Percentiles rank a stretch among this genome's conserved stretches.
phyloP scores from a whole-genome alignment of 179 eudicot species.

The Silene vulgaris region DNA sequence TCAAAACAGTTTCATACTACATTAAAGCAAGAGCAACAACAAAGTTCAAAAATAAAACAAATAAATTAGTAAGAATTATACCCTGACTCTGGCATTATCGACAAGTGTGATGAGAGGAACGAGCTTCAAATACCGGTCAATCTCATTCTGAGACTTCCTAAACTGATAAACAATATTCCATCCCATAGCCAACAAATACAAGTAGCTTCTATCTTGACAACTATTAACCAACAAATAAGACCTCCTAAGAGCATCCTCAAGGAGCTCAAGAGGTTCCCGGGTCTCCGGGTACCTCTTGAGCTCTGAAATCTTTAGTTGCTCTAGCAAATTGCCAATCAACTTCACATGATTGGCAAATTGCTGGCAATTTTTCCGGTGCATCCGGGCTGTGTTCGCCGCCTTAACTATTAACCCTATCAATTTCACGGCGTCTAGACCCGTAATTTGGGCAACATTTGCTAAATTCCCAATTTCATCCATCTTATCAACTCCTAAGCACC shows the following conservation, averaged over 20 bases:
- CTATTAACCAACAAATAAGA: constrained; percentile 72
- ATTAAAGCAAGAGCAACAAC: background rate
- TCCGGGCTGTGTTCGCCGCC: constrained; percentile 70
- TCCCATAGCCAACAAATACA: constrained; percentile 90
- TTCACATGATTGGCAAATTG: constrained; percentile 81
- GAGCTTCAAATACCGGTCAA: constrained; percentile 78
- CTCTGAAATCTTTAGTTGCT: constrained; percentile 78
- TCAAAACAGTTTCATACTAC: background rate
- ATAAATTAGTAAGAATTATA: constrained; percentile 15
- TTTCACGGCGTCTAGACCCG: constrained; percentile 66
- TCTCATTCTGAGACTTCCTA: constrained; percentile 77
- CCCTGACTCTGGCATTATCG: constrained; percentile 79
- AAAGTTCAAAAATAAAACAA: background rate
- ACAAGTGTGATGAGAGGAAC: constrained; percentile 82
- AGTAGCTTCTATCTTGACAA: constrained; percentile 79
- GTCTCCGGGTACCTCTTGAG: constrained; percentile 78
- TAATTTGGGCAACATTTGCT: constrained; percentile 48
- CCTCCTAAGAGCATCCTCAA: constrained; percentile 81
- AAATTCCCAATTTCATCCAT: constrained; percentile 26
- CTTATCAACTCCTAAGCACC: constrained; percentile 7
- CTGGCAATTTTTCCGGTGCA: constrained; percentile 85
- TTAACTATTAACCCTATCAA: constrained; percentile 65
- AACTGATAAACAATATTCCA: constrained; percentile 95
- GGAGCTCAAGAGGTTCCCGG: constrained; percentile 84
- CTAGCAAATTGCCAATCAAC: constrained; percentile 75